A percentile compares a stretch with the other conserved stretches of the same genome.
Conservation (phyloP, 208 protist species). For the Acanthamoeba royreba region DNA sequence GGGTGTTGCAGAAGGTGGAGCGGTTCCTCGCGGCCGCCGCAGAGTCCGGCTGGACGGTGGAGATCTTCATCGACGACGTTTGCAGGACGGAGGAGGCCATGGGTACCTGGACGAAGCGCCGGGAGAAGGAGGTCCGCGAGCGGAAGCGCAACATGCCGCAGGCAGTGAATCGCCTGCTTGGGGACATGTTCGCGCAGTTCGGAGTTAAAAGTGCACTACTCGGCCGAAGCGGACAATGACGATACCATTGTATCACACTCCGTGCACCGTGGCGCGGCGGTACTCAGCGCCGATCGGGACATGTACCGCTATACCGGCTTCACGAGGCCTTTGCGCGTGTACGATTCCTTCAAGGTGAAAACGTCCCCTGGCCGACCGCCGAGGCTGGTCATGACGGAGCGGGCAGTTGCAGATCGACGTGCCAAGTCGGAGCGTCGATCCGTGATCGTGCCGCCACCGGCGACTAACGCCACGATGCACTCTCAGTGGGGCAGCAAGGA, state of each 20-base stretch:
- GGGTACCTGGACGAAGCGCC: not conserved
- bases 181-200: not conserved
- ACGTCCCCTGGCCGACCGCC: not conserved
- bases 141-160: not conserved
- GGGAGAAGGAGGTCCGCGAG: not conserved
- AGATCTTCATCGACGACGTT: not conserved
- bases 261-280: not conserved
- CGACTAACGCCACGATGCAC: not conserved
- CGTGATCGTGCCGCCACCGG: not conserved
- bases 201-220: not conserved
- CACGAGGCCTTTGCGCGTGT: not conserved
- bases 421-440: not conserved
- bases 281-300: not conserved
- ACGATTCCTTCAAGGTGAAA: not conserved
- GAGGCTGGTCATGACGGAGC: not conserved
- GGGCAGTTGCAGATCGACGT: not conserved
- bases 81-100: not conserved
- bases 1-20: not conserved
- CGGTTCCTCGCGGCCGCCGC: not conserved
- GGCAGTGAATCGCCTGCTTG: not conserved
- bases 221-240: not conserved
- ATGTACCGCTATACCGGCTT: slow-evolving; percentile 11
- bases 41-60: not conserved
- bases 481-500: not conserved
- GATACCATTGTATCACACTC: not conserved